These are phyloP conservation scores for Zoysia japonica DNA, from an alignment of 176 grass and related monocot genomes.

Conservation along the genomic window DNA sequence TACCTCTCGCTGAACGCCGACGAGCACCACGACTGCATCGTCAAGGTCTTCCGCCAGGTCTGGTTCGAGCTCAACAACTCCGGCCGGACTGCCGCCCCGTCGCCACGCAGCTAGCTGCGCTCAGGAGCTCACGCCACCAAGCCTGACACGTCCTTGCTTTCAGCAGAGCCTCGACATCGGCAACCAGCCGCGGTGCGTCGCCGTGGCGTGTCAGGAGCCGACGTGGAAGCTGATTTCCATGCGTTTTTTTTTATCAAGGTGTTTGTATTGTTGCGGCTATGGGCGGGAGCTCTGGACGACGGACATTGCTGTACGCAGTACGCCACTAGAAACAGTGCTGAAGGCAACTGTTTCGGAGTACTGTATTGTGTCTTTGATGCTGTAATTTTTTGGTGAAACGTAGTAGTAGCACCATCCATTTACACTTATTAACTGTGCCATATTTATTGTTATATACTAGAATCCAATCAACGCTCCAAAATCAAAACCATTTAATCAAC, in stretches of 20 bases:
- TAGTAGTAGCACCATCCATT: too few species aligned
- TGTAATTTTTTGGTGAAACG: too few species aligned
- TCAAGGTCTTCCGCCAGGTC: constrained; percentile 88
- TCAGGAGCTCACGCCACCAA: neutral
- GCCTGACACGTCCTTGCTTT: neutral
- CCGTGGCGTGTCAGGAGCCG: constrained; percentile 19
- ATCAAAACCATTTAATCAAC: too few species aligned
- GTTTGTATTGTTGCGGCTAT: too few species aligned
- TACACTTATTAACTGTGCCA: too few species aligned
- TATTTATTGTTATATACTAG: too few species aligned
- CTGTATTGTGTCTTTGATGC: too few species aligned
- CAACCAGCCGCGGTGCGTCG: neutral
- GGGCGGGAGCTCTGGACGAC: too few species aligned
- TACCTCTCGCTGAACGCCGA: constrained; percentile 87
- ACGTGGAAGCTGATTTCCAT: constrained; percentile 37
- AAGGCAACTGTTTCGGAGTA: too few species aligned
- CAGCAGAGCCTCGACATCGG: neutral
- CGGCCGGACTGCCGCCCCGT: constrained; percentile 13
- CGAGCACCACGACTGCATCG: constrained; percentile 88
- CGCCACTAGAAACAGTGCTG: too few species aligned
- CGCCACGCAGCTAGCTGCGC: constrained; percentile 6
- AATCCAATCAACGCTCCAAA: too few species aligned
- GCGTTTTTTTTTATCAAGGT: neutral
- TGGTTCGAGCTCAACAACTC: constrained; percentile 77
- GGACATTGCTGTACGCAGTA: too few species aligned